Base-by-base conservation (phyloP, 495 filamentous ascomycete species). In the Podospora fimiseda region DNA sequence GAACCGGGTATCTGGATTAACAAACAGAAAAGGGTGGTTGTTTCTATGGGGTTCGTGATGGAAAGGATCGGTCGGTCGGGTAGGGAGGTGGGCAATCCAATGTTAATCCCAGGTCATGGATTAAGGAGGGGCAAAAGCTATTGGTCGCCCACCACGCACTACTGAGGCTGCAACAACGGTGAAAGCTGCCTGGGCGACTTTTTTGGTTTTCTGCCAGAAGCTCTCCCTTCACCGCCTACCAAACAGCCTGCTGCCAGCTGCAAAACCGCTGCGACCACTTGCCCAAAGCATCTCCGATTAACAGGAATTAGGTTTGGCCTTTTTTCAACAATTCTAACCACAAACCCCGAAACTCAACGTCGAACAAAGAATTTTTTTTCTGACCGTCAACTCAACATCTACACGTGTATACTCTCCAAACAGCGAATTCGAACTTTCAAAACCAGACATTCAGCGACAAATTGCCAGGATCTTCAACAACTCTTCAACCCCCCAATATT, bases 21-120 rank as follows among this genome's bases (percentile, higher is more conserved):
- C 20, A 13, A 13, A 13, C 8, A 13, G 15, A 45, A 14, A 7
- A 43, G 11, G 40, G 9, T 19, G 18, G 43, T 23, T 3, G 20
- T 45, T 13, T n/a, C n/a, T 30, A 15, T 8, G 18, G 41, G 33
- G 33, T 51, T 18, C 47, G 48, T 43, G 50, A 56, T 56, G 36
- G 30, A 42, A 45, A 39, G 19, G 8, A n/a, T n/a, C n/a, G 2
- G 20, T 19, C 21, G 47, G 47, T 47, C 23, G 43, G 7, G 9
- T 9, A 22, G 40, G 23, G 22, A 14, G 53, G 36, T 33, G 27
- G 27, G 27, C 27, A 50, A n/a, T n/a, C n/a, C n/a, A n/a, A 33
- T 33, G 11, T 33, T 11, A 33, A 33, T 33, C 27, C 6, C 11
- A 11, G 27, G 27, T 5, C 27, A 33, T 40, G 13, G 5, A 2